Evolutionary conservation across 2,329 filamentous ascomycete species (phyloP), one percentile per base, ranked within the genome.

Genomic region (Trichoderma brevicompactum): DNA sequence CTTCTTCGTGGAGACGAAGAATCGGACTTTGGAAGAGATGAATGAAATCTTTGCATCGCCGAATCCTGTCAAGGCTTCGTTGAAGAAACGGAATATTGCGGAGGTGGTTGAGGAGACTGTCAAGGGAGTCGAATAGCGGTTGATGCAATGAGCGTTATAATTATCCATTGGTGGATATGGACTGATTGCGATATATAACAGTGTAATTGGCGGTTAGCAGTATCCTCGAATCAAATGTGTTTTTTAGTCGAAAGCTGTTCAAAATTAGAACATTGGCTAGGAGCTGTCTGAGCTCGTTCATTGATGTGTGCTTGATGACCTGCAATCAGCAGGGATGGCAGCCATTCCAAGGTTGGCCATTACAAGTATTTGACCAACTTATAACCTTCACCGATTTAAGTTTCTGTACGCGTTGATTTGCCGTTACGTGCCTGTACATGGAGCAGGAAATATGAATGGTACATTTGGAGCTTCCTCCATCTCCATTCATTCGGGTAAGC

Each of bases 1-100:
- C 66, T 74, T 76, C 49, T 74, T 72, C 52, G 70, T 71, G 1
- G 74, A 75, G 67, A 76, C 74, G 5, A 72, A 71, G 61, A 72
- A 70, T 12, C 62, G 65, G 6, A 70, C 69, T 1, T 65, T 75
- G 15, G 74, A 75, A 66, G 72, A 75, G 54, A 68, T 75, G 23
- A 65, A 64, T 1, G 68, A 68, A 23, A 56, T 75, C 10, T 75
- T 75, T 58, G 72, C 72, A 6, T 73, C 65, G 2, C 67, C 50
- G 8, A 65, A 66, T 43, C 66, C 68, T 5, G 64, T 65, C 28
- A 69, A 69, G 12, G 64, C 66, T 48, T 60, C 63, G 1, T 36
- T 60, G 38, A 56, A 65, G 49, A 60, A 65, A n/a, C 48, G 48
- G 13, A 9, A 34, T 52, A 36, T 12, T 8, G 48, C 10, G 48